phyloP scores from a whole-genome alignment of 169 alveolate genomes.

The Plasmodium sp. region DNA sequence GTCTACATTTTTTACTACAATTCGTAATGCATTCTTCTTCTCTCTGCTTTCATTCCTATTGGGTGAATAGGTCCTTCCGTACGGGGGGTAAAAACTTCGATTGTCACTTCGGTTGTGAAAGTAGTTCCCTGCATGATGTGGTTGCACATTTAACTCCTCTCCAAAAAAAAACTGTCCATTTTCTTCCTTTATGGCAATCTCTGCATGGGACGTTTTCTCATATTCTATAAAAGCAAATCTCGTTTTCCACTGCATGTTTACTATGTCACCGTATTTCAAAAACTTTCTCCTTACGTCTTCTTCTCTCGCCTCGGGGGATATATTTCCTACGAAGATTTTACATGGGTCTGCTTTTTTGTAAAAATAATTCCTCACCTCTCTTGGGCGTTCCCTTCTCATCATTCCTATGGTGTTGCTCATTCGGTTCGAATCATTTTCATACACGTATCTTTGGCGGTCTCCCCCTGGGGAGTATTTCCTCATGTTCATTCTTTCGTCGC shows the following conservation, averaged over 20 bases:
- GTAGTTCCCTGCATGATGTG: slow-evolving; percentile 78
- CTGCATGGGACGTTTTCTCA: slow-evolving; percentile 78
- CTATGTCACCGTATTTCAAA: slow-evolving; percentile 84
- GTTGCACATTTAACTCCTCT: slow-evolving; percentile 83
- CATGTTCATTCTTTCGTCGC: slow-evolving; percentile 36
- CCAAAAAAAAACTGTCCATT: slow-evolving; percentile 78
- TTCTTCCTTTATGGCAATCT: slow-evolving; percentile 80
- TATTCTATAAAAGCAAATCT: slow-evolving; percentile 89
- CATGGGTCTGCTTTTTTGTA: slow-evolving; percentile 72
- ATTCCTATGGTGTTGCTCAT: slow-evolving; percentile 6
- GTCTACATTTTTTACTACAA: slow-evolving; percentile 84
- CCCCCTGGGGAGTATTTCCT: slow-evolving; percentile 26
- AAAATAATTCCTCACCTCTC: slow-evolving; percentile 19
- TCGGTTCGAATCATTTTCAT: slow-evolving; percentile 18
- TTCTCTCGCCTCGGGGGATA: slow-evolving; percentile 87
- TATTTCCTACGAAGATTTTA: slow-evolving; percentile 88
- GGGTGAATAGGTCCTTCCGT: slow-evolving; percentile 58
- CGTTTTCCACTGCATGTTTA: slow-evolving; percentile 84
- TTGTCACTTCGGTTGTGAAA: slow-evolving; percentile 61
- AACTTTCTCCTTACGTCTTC: slow-evolving; percentile 86
- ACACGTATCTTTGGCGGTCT: background rate
- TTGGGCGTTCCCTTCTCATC: slow-evolving; percentile 48
- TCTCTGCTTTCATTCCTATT: slow-evolving; percentile 72
- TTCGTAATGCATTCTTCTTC: slow-evolving; percentile 76
- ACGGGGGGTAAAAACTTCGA: slow-evolving; percentile 12